phyloP scores from a whole-genome alignment of 2,329 filamentous ascomycete species.

The Cladosporium halotolerans region DNA sequence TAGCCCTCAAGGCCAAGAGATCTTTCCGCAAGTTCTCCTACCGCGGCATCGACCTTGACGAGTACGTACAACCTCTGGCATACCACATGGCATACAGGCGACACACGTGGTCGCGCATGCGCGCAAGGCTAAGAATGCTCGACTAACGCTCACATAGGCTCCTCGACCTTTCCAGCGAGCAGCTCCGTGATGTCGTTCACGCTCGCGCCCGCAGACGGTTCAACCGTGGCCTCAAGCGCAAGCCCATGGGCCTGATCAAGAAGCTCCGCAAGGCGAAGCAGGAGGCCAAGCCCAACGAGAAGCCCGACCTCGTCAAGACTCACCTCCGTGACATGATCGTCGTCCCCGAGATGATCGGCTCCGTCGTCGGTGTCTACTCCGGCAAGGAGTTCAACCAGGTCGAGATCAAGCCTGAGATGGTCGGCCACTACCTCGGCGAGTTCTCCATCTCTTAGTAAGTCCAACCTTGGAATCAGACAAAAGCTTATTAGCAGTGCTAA shows the following conservation, averaged over 20 bases:
- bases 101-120: neutral
- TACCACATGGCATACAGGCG: neutral
- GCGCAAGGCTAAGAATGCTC: conserved; percentile 34
- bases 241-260: conserved; percentile 99
- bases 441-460: conserved; percentile 99
- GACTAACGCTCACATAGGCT: conserved; percentile 49
- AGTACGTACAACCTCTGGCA: conserved; percentile 58
- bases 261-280: conserved; percentile 99
- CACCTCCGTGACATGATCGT: conserved; percentile 99
- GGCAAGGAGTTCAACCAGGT: conserved; percentile 99
- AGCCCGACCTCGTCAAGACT: conserved; percentile 98
- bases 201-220: conserved; percentile 96
- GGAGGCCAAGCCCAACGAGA: conserved; percentile 98
- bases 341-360: conserved; percentile 99
- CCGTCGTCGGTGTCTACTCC: conserved; percentile 98
- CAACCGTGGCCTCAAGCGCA: conserved; percentile 99
- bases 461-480: conserved; percentile 7
- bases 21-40: conserved; percentile 99
- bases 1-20: conserved; percentile 99
- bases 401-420: conserved; percentile 99
- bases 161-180: conserved; percentile 95
- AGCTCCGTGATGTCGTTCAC: conserved; percentile 99
- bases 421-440: conserved; percentile 98
- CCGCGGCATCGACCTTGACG: conserved; percentile 98
- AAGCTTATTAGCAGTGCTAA: conserved; percentile 40